phyloP scores from a whole-genome alignment of 2,329 filamentous ascomycete genomes.

The Diaporthe sp. region DNA sequence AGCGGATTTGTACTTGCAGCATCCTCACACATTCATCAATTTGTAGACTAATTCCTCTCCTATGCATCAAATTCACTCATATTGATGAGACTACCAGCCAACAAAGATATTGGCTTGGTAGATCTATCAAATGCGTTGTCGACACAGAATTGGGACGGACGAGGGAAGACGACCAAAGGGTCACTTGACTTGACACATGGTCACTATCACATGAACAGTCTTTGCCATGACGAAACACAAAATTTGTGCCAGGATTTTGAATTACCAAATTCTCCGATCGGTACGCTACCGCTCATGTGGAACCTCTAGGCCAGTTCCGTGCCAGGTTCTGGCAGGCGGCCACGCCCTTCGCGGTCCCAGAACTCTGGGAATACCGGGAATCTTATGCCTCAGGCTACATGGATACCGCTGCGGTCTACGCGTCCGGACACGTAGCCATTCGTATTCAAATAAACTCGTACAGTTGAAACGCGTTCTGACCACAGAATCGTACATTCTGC shows the following conservation, averaged over 20 bases:
- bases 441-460: no score
- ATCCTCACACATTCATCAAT: background rate
- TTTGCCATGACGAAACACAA: background rate
- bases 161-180: background rate
- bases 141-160: background rate
- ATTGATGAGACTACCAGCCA: background rate
- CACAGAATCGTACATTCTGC: background rate
- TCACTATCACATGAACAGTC: background rate
- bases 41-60: background rate
- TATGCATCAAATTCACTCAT: background rate
- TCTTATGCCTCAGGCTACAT: background rate
- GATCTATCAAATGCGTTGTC: background rate
- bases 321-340: conserved; percentile 2
- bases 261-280: conserved; percentile 1
- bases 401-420: background rate
- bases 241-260: background rate
- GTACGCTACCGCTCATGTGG: background rate
- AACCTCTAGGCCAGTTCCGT: background rate
- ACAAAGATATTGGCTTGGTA: background rate
- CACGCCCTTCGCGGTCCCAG: conserved; percentile 2
- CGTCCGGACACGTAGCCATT: background rate
- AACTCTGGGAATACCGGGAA: background rate
- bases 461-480: background rate
- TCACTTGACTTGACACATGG: background rate
- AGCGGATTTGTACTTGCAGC: background rate